Evolutionary conservation across 2,329 filamentous ascomycete species (phyloP), one percentile per base, ranked within the genome.

Genomic region (Allantophomopsis cytisporea): DNA sequence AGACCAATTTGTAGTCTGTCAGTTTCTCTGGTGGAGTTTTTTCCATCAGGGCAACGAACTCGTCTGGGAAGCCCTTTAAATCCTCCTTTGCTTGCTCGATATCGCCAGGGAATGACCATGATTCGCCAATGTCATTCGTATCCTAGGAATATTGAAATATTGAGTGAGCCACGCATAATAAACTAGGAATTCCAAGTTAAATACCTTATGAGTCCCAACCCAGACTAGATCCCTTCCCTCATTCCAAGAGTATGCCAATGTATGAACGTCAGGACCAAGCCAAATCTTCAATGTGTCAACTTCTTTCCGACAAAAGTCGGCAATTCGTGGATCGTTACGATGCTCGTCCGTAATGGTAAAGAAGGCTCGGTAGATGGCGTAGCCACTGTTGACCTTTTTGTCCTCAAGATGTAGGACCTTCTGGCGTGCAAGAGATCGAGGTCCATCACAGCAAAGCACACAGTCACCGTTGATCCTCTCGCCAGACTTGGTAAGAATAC

Each of bases 201-300:
- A 46, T 43, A 63, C 62, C 43, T 60, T 63, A 46, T 68, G 65
- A 21, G 71, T 72, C 39, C 68, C 66, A 5, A 71, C 69, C 69
- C 69, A 73, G 39, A 60, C 66, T 45, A 73, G 65, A 43, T 71
- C 68, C 36, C 62, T 60, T 7, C 67, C 68, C 30, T 61, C 59
- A 50, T 73, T 71, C 41, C 73, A 62, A 1, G 65, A 64, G 2
- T 68, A 68, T 6, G 64, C 65, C 30, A 73, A 62, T 47, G 69
- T 68, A 45, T 70, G 66, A 2, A 69, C 61, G 41, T 73, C 67
- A 10, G 63, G 62, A 2, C 68, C 69, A 18, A 73, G 58, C 69
- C 68, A 73, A 32, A 59, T 64, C 4, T 63, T 60, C 48, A 72
- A 68, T 16, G 64, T 62, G 44, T 73, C 69, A 20, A 65, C 65